Evolutionary conservation across 164 flowering plant species (phyloP), one percentile per base, ranked within the genome.

Genomic region (Berberis thunbergii): DNA sequence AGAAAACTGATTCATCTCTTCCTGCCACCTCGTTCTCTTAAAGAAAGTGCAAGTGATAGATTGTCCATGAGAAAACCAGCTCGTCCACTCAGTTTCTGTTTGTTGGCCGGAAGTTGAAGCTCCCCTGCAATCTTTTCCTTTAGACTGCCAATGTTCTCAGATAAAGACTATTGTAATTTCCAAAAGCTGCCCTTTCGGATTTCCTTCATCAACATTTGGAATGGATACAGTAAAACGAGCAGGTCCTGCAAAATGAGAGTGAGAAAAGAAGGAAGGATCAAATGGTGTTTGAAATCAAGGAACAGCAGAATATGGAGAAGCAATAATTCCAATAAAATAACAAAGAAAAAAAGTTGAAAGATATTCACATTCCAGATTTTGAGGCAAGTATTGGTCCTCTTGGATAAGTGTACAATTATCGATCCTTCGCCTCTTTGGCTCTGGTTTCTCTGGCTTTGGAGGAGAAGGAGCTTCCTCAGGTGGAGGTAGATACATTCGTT

Each of bases 21-120:
- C 71, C 97, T 80, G 67, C 99, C 99, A 88, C 99, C 98, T 77
- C 99, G 98, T 69, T 95, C 99, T 71, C 97, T 91, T 59, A 95
- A 59, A 54, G 99, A 79, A 68, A 95, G 98, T 3, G 99, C 99
- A 78, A 95, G 96, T 1, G 97, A 83, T 61, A 89, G 65, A 64
- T 95, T 91, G 74, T 95, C 99, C 83, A 91, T 91, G 59, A 95
- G 89, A 70, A 95, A 87, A 61, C 99, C 99, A 68, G 96, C 85
- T 67, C 86, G 89, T 61, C 97, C 99, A 79, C 97, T 91, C 76
- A 95, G 77, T 69, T 95, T 95, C 82, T 95, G 99, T 63, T 95
- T 95, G 83, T 95, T 95, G 57, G 98, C 86, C 57, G 98, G 97
- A 70, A 95, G 94, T 71, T 95, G 98, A 49, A 87, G 75, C 77